A percentile compares a stretch with the other conserved stretches of the same genome.
Conservation (phyloP, 768 basidiomycete genomes). For the Amanita subjunquillea region DNA sequence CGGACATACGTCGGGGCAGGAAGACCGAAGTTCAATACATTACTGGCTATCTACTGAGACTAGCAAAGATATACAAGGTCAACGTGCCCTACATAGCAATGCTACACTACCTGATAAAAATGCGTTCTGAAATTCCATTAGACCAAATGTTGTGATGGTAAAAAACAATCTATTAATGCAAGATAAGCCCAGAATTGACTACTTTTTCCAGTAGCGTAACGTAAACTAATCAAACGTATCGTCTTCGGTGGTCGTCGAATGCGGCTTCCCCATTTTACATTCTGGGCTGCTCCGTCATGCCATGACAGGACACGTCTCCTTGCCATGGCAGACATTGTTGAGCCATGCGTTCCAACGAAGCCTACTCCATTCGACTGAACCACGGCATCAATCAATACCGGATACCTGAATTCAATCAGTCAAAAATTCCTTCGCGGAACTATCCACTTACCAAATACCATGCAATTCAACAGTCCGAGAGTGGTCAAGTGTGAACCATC, state of each 20-base stretch:
- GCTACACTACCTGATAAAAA: slow-evolving; percentile 48
- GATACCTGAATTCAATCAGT: slow-evolving; percentile 38
- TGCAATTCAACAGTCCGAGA: slow-evolving; percentile 32
- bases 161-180: neutral
- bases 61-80: slow-evolving; percentile 50
- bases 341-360: slow-evolving; percentile 62
- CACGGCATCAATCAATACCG: slow-evolving; percentile 62
- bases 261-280: slow-evolving; percentile 45
- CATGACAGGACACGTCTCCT: slow-evolving; percentile 59
- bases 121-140: slow-evolving; percentile 46
- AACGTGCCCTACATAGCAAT: slow-evolving; percentile 45
- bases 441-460: slow-evolving; percentile 35
- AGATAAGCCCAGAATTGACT: neutral
- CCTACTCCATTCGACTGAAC: slow-evolving; percentile 59
- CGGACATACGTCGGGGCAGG: slow-evolving; percentile 52
- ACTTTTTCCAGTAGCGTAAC: neutral
- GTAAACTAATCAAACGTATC: neutral
- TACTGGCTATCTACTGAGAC: slow-evolving; percentile 67
- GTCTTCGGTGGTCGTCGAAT: slow-evolving; percentile 40
- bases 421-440: neutral
- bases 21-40: slow-evolving; percentile 73
- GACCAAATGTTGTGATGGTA: slow-evolving; percentile 30
- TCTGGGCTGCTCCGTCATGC: slow-evolving; percentile 42
- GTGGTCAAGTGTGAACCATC: slow-evolving; percentile 47
- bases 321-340: slow-evolving; percentile 64